phyloP scores from a whole-genome alignment of 2,329 filamentous ascomycete species.

The Alternaria tenuissima region DNA sequence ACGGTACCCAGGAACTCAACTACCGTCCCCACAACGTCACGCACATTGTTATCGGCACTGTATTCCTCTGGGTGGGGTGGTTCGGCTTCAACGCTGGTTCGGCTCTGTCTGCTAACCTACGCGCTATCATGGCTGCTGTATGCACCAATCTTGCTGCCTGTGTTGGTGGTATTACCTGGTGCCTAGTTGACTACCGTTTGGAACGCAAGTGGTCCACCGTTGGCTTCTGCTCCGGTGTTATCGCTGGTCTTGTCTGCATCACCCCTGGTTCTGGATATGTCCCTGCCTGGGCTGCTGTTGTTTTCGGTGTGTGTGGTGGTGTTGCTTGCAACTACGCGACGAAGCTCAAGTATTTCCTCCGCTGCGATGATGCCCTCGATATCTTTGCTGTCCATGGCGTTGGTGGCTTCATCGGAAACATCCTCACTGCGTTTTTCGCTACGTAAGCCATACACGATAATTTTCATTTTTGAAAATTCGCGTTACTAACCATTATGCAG shows the following conservation, averaged over 20 bases:
- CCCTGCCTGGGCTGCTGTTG: constrained; percentile 81
- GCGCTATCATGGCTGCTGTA: constrained; percentile 84
- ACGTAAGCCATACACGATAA: constrained; percentile 58
- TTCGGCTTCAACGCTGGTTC: constrained; percentile 94
- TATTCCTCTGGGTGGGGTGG: constrained; percentile 96
- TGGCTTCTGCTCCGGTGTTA: constrained; percentile 89
- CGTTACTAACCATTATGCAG: constrained; percentile 39
- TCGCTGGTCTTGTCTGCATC: constrained; percentile 86
- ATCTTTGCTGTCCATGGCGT: constrained; percentile 71
- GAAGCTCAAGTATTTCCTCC: constrained; percentile 85
- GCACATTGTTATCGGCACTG: constrained; percentile 89
- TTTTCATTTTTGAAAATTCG: not conserved
- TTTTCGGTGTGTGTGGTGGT: constrained; percentile 80
- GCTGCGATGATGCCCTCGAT: constrained; percentile 85
- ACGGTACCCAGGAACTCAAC: constrained; percentile 87
- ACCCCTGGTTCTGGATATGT: constrained; percentile 89
- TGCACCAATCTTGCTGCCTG: constrained; percentile 87
- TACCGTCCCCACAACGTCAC: constrained; percentile 94
- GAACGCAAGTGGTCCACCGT: constrained; percentile 94
- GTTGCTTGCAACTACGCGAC: constrained; percentile 87
- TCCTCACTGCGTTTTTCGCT: constrained; percentile 77
- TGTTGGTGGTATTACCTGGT: constrained; percentile 88
- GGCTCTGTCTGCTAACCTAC: constrained; percentile 80
- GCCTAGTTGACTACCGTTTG: constrained; percentile 84
- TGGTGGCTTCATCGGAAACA: constrained; percentile 66